A percentile compares a stretch with the other conserved stretches of the same genome.
Conservation (phyloP, 768 basidiomycete genomes). For the Lanmaoa rubissima region DNA sequence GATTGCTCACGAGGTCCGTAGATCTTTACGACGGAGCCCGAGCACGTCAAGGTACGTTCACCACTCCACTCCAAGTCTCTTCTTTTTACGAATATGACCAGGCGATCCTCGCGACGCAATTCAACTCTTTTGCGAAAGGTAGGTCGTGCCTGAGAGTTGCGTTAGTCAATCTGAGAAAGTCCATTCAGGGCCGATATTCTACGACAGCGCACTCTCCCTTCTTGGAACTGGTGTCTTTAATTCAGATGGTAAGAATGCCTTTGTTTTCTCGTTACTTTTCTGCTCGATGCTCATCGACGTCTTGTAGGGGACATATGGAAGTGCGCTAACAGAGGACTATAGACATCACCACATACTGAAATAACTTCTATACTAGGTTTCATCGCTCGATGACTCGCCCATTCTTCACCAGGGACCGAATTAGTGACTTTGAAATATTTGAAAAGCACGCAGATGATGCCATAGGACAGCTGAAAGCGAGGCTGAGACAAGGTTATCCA, state of each 20-base stretch:
- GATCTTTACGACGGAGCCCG: conserved; percentile 49
- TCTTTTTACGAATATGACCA: conserved; percentile 16
- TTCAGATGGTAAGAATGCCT: conserved; percentile 42
- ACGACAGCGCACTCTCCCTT: conserved; percentile 27
- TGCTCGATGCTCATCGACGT: not conserved
- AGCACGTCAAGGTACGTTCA: conserved; percentile 40
- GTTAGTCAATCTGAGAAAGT: conserved; percentile 20
- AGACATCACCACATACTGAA: not conserved
- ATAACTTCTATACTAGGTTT: conserved; percentile 36
- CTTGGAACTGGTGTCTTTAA: conserved; percentile 62
- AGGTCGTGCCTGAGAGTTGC: conserved; percentile 2
- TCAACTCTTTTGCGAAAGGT: conserved; percentile 43
- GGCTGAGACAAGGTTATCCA: conserved; percentile 45
- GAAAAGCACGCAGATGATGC: conserved; percentile 49
- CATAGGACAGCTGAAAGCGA: conserved; percentile 41
- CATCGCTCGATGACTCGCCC: conserved; percentile 61
- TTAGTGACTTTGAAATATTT: conserved; percentile 55
- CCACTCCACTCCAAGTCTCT: not conserved
- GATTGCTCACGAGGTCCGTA: conserved; percentile 12
- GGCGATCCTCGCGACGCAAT: conserved; percentile 46
- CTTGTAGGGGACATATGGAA: conserved; percentile 56
- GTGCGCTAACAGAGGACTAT: conserved; percentile 25
- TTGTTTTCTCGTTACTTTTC: not conserved
- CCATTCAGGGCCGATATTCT: conserved; percentile 14
- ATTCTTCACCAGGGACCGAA: conserved; percentile 54